Evolutionary conservation across 345 rosid species (phyloP).

Genomic region (Crucihimalaya himalaica): DNA sequence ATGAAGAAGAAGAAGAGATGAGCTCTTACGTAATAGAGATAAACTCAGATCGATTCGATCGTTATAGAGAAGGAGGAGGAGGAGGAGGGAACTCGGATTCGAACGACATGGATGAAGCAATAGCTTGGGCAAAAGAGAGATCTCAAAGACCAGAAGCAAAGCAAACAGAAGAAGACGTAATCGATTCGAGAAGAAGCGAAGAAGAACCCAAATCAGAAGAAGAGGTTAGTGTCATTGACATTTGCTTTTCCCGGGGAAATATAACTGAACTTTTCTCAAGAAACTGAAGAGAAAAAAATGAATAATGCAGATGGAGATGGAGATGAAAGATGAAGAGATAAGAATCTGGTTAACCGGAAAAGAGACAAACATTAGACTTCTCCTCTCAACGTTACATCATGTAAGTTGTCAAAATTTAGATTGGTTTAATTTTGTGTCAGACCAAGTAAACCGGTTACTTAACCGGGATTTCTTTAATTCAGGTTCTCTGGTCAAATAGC

Average conservation of each 20-base stretch:
- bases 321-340: slow-evolving; percentile 64
- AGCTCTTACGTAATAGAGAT: slow-evolving; percentile 90
- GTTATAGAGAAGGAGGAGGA: slow-evolving; percentile 61
- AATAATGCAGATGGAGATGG: slow-evolving; percentile 54
- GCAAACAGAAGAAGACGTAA: slow-evolving; percentile 47
- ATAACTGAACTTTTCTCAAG: neutral
- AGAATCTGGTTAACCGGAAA: slow-evolving; percentile 77
- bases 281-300: neutral
- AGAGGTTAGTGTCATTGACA: slow-evolving; percentile 30
- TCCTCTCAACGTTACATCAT: slow-evolving; percentile 78
- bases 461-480: slow-evolving; percentile 14
- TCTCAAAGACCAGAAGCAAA: slow-evolving; percentile 39
- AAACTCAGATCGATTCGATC: slow-evolving; percentile 64
- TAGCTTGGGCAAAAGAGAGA: slow-evolving; percentile 47
- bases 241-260: neutral
- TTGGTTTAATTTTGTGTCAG: neutral
- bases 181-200: slow-evolving; percentile 28
- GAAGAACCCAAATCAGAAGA: slow-evolving; percentile 49
- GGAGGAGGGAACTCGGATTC: slow-evolving; percentile 46
- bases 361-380: slow-evolving; percentile 67
- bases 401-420: slow-evolving; percentile 37
- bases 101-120: slow-evolving; percentile 42
- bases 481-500: slow-evolving; percentile 81
- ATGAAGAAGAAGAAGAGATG: slow-evolving; percentile 65
- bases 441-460: neutral